These are phyloP conservation scores for Cladophialophora carrionii DNA, from an alignment of 2,329 filamentous ascomycete genomes.

Conservation along the genomic window DNA sequence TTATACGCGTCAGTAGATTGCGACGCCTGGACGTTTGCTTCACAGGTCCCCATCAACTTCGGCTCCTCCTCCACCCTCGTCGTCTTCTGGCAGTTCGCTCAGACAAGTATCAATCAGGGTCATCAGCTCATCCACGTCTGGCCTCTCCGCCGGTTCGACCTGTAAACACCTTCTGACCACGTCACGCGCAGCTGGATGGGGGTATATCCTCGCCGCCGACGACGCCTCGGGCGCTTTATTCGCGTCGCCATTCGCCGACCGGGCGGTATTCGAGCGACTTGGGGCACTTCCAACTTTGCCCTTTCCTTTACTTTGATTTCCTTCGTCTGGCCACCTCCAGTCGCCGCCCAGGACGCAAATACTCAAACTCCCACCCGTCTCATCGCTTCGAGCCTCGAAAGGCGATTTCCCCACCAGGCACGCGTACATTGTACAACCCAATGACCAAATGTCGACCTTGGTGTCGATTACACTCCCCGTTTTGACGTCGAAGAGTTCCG, in stretches of 20 bases:
- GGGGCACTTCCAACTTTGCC: slow-evolving; percentile 47
- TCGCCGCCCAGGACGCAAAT: slow-evolving; percentile 92
- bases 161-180: slow-evolving; percentile 83
- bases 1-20: neutral
- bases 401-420: slow-evolving; percentile 95
- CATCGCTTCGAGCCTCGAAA: slow-evolving; percentile 92
- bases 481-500: slow-evolving; percentile 97
- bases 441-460: slow-evolving; percentile 96
- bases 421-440: slow-evolving; percentile 96
- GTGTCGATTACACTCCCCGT: slow-evolving; percentile 90
- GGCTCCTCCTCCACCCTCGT: slow-evolving; percentile 23
- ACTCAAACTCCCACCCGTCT: slow-evolving; percentile 90
- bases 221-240: slow-evolving; percentile 40
- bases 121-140: slow-evolving; percentile 84
- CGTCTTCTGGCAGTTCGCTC: slow-evolving; percentile 34
- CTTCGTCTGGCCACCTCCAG: slow-evolving; percentile 94
- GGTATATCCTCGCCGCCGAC: slow-evolving; percentile 54
- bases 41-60: slow-evolving; percentile 20
- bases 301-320: slow-evolving; percentile 64
- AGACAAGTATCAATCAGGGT: slow-evolving; percentile 75
- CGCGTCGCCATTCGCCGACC: slow-evolving; percentile 40
- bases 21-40: neutral
- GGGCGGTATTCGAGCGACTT: slow-evolving; percentile 28
- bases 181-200: slow-evolving; percentile 82
- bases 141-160: slow-evolving; percentile 84